Evolutionary conservation across 371 early-diverging fungal species (phyloP).

Genomic region (Nosema muscidifuracis): DNA sequence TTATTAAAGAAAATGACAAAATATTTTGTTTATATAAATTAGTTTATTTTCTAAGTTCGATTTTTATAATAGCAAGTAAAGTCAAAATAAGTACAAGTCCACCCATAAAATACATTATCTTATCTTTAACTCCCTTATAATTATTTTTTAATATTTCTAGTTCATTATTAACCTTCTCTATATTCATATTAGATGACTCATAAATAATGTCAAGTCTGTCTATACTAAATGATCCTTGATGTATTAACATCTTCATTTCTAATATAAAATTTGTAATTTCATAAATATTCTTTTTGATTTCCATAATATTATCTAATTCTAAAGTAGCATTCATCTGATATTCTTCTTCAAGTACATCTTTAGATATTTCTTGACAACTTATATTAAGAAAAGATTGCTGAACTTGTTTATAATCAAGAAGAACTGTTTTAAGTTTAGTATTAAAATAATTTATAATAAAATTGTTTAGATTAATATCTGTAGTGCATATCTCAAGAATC

Average conservation of each 20-base stretch:
- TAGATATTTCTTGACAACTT: too few relatives aligned
- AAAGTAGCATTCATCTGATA: too few relatives aligned
- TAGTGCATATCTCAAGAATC: not conserved
- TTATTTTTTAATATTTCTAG: conserved; percentile 38
- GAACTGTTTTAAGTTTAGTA: conserved; percentile 17
- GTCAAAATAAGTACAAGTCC: conserved; percentile 29
- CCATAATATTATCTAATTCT: conserved; percentile 22
- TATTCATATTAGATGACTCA: conserved; percentile 39
- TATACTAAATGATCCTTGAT: conserved; percentile 37
- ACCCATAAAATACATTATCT: conserved; percentile 41
- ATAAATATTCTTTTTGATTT: conserved; percentile 46
- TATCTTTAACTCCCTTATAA: conserved; percentile 41
- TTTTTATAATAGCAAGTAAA: conserved; percentile 29
- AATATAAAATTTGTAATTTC: conserved; percentile 49
- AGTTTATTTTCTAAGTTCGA: not conserved
- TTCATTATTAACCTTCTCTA: conserved; percentile 50
- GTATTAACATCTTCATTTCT: conserved; percentile 55
- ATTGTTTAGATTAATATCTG: not conserved
- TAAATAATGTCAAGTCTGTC: conserved; percentile 55
- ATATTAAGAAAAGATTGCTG: conserved; percentile 40
- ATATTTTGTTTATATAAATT: too few relatives aligned
- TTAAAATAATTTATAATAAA: conserved; percentile 31
- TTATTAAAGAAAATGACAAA: too few relatives aligned
- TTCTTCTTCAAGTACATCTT: too few relatives aligned
- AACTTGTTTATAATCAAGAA: conserved; percentile 29